phyloP scores from a whole-genome alignment of 2,329 filamentous ascomycete species.

The Thielaviopsis euricoi region DNA sequence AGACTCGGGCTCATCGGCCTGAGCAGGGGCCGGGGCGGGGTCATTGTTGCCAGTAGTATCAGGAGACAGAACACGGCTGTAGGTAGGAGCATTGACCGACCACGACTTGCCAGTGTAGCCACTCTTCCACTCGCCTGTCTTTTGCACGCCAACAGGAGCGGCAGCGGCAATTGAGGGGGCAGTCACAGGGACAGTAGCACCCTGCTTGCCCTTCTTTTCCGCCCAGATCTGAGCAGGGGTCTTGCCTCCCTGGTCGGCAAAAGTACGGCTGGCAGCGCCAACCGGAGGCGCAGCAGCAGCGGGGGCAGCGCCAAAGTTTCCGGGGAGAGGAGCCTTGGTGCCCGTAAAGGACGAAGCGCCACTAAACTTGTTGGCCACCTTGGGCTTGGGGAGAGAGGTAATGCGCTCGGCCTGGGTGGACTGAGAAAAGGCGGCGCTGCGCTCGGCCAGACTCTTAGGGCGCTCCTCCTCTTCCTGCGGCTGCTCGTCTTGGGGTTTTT shows the following conservation, averaged over 20 bases:
- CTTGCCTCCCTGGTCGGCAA: slow-evolving; percentile 88
- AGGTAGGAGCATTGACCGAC: slow-evolving; percentile 60
- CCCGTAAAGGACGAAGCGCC: slow-evolving; percentile 58
- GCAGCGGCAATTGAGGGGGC: slow-evolving; percentile 29
- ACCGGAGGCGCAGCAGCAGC: slow-evolving; percentile 43
- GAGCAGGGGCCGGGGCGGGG: slow-evolving; percentile 11
- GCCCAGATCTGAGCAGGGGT: slow-evolving; percentile 95
- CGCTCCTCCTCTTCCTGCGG: slow-evolving; percentile 19
- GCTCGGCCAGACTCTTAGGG: slow-evolving; percentile 54
- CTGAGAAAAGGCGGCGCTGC: slow-evolving; percentile 54
- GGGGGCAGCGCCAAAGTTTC: slow-evolving; percentile 45
- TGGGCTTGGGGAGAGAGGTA: slow-evolving; percentile 81
- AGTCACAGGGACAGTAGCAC: slow-evolving; percentile 27
- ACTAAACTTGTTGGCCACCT: slow-evolving; percentile 80
- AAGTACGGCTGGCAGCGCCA: slow-evolving; percentile 74
- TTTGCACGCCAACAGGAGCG: slow-evolving; percentile 44
- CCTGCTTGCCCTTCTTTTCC: slow-evolving; percentile 69
- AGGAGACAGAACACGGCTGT: slow-evolving; percentile 43
- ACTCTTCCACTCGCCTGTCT: slow-evolving; percentile 82
- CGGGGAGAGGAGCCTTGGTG: slow-evolving; percentile 75
- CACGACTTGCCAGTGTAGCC: slow-evolving; percentile 81
- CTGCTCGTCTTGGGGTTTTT: slow-evolving; percentile 37
- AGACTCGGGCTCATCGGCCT: slow-evolving; percentile 30
- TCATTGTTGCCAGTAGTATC: slow-evolving; percentile 45
- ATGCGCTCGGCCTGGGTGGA: slow-evolving; percentile 54